These are phyloP conservation scores for Didymella lethalis DNA, from an alignment of 2,329 filamentous ascomycete genomes.

Conservation along the genomic window DNA sequence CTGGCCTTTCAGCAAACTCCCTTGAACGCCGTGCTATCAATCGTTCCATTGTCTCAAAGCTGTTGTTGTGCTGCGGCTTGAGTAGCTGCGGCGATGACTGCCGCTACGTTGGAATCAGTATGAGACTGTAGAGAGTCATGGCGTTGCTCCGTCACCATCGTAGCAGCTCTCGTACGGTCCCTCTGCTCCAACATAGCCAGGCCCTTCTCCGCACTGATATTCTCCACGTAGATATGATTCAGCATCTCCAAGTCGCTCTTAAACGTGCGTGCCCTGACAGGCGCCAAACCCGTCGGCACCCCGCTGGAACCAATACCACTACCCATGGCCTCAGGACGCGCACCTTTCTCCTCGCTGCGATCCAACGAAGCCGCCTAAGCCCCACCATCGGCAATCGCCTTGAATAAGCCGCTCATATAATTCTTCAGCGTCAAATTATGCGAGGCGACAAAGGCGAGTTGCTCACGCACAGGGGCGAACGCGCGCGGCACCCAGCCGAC, in stretches of 20 bases:
- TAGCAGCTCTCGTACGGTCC: not conserved
- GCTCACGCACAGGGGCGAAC: slow-evolving; percentile 70
- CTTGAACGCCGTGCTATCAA: slow-evolving; percentile 17
- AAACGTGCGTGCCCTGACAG: not conserved
- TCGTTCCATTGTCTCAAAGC: not conserved
- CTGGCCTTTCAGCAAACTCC: not conserved
- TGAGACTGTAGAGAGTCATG: not conserved
- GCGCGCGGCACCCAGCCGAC: slow-evolving; percentile 72
- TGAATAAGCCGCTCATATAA: slow-evolving; percentile 49
- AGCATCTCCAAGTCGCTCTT: not conserved
- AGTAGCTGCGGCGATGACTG: not conserved
- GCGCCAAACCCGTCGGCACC: not conserved
- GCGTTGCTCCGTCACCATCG: not conserved
- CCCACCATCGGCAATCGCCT: slow-evolving; percentile 47
- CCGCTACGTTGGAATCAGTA: not conserved
- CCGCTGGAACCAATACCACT: not conserved
- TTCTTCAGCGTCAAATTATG: slow-evolving; percentile 63
- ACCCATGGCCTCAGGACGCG: too few species aligned
- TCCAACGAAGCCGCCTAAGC: slow-evolving; percentile 22
- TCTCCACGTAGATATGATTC: not conserved
- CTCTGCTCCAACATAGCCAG: not conserved
- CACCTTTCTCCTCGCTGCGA: not conserved
- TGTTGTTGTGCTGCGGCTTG: not conserved
- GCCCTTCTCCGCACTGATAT: not conserved
- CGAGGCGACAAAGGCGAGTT: slow-evolving; percentile 73